Evolutionary conservation across 352 stramenopile genomes (phyloP).

Genomic region (Phytopythium oedochilum): DNA sequence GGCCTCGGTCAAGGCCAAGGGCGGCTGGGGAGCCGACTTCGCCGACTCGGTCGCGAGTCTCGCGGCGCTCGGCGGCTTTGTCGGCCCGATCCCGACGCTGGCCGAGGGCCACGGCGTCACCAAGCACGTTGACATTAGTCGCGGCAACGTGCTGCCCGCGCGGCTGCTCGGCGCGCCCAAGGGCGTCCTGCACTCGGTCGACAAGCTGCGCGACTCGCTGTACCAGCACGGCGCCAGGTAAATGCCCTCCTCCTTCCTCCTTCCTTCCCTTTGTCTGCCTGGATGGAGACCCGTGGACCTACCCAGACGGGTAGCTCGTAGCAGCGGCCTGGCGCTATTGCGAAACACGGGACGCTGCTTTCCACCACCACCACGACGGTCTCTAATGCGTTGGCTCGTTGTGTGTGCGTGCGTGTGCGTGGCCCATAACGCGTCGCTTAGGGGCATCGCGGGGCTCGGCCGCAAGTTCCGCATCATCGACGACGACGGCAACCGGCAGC

Average conservation of each 20-base stretch:
- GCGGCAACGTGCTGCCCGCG: slow-evolving; percentile 64
- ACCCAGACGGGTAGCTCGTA: slow-evolving; percentile 1
- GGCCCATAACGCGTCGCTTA: slow-evolving; percentile 6
- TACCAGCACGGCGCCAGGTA: slow-evolving; percentile 75
- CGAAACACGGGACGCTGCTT: slow-evolving; percentile 1
- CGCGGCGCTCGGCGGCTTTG: slow-evolving; percentile 66
- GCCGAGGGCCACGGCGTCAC: slow-evolving; percentile 37
- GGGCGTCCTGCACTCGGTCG: slow-evolving; percentile 52
- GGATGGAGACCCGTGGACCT: no score
- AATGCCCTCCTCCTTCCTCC: slow-evolving; percentile 4
- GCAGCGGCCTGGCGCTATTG: neutral
- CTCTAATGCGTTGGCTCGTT: slow-evolving; percentile 3
- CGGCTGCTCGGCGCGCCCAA: slow-evolving; percentile 53
- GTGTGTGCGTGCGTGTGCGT: neutral
- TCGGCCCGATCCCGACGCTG: slow-evolving; percentile 30
- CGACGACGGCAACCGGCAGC: slow-evolving; percentile 76
- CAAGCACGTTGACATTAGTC: slow-evolving; percentile 57
- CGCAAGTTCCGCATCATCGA: slow-evolving; percentile 90
- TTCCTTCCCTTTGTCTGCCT: no score
- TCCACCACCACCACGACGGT: neutral
- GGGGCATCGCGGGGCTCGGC: slow-evolving; percentile 65
- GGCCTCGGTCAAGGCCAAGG: slow-evolving; percentile 67
- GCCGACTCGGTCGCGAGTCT: slow-evolving; percentile 51
- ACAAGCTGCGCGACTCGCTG: slow-evolving; percentile 59
- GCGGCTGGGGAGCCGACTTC: slow-evolving; percentile 65